phyloP scores from a whole-genome alignment of 805 yeast species.

The Wickerhamia fluorescens region DNA sequence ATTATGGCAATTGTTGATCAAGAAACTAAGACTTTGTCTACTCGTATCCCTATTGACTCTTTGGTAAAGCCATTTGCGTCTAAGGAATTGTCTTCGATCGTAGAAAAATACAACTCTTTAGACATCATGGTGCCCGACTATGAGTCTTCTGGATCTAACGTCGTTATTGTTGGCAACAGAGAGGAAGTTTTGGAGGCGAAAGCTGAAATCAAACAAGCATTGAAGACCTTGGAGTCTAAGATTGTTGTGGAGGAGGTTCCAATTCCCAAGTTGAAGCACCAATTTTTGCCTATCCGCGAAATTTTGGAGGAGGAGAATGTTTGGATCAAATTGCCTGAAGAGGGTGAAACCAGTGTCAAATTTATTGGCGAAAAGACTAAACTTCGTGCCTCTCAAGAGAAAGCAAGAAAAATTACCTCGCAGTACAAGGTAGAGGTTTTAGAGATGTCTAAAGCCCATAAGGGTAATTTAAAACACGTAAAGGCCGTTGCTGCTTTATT shows the following conservation, averaged over 20 bases:
- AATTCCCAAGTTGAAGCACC: conserved; percentile 65
- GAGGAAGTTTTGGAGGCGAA: conserved; percentile 53
- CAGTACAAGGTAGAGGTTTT: conserved; percentile 57
- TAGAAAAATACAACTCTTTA: conserved; percentile 16
- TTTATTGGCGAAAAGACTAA: conserved; percentile 56
- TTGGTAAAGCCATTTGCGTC: conserved; percentile 39
- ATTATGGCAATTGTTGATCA: conserved; percentile 70
- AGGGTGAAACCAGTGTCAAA: conserved; percentile 43
- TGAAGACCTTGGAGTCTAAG: conserved; percentile 38
- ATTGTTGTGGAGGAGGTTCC: conserved; percentile 49
- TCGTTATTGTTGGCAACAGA: conserved; percentile 65
- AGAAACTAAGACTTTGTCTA: conserved; percentile 53
- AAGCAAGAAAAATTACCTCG: conserved; percentile 54
- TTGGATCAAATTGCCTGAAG: conserved; percentile 47
- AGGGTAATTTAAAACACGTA: conserved; percentile 72
- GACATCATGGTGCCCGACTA: conserved; percentile 31
- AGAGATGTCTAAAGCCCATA: conserved; percentile 86
- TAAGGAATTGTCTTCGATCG: conserved; percentile 18
- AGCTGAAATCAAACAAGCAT: conserved; percentile 38
- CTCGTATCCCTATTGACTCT: conserved; percentile 41
- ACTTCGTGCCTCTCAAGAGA: conserved; percentile 54
- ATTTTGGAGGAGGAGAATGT: conserved; percentile 51
- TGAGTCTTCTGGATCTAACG: conserved; percentile 27
- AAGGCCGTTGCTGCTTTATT: conserved; percentile 66
- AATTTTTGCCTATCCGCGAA: conserved; percentile 52